phyloP scores from a whole-genome alignment of 2,329 filamentous ascomycete genomes.

The Fusarium continuum region DNA sequence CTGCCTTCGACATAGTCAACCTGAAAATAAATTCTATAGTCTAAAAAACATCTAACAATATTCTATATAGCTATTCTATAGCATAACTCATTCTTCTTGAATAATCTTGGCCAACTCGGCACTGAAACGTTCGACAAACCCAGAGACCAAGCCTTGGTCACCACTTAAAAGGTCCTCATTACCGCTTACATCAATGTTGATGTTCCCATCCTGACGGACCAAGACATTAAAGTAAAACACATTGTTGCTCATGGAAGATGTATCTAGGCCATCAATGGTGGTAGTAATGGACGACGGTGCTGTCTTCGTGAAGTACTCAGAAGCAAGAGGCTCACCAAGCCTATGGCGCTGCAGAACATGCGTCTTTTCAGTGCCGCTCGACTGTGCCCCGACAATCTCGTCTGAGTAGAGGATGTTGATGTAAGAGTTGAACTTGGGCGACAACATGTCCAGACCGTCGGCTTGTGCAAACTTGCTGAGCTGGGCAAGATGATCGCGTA shows the following conservation, averaged over 20 bases:
- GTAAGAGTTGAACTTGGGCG: conserved; percentile 6
- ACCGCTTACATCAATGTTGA: neutral
- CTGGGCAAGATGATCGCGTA: conserved; percentile 14
- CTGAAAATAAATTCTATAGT: too few relatives aligned
- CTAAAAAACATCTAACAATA: too few relatives aligned
- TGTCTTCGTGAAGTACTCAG: neutral
- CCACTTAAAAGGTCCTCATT: rapidly evolving
- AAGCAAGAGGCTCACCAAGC: conserved; percentile 11
- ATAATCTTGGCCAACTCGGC: too few relatives aligned
- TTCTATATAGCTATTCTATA: too few relatives aligned
- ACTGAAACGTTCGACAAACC: neutral
- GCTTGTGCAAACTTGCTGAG: conserved; percentile 4
- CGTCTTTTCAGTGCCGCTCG: too few relatives aligned
- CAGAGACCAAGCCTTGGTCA: rapidly evolving
- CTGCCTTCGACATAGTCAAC: too few relatives aligned
- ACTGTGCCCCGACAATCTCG: neutral
- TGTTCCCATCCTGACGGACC: neutral
- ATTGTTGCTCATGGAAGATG: neutral
- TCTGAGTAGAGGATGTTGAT: conserved; percentile 10
- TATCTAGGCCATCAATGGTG: neutral
- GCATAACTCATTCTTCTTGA: too few relatives aligned
- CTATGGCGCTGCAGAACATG: too few relatives aligned
- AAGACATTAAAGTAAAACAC: conserved; percentile 8
- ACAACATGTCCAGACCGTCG: neutral
- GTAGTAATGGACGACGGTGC: neutral